These are phyloP conservation scores for Mucor piriformis DNA, from an alignment of 371 early-diverging fungal genomes.

Conservation along the genomic window DNA sequence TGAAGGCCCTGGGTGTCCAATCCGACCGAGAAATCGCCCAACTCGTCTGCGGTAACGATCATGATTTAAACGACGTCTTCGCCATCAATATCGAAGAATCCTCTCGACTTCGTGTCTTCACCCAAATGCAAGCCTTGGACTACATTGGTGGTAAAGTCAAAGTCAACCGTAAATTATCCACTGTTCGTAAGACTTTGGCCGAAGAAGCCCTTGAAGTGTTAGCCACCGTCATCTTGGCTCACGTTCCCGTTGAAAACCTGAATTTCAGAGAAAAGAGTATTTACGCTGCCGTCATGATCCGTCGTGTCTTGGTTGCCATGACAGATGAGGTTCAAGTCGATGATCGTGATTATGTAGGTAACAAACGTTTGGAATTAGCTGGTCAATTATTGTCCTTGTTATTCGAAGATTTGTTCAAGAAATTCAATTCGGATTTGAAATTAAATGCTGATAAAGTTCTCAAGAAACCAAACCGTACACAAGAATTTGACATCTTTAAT, in stretches of 20 bases:
- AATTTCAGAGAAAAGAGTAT: conserved; percentile 95
- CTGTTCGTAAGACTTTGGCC: conserved; percentile 61
- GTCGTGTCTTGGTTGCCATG: conserved; percentile 91
- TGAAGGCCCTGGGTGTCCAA: conserved; percentile 95
- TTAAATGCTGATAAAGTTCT: conserved; percentile 91
- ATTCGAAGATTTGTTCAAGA: conserved; percentile 99
- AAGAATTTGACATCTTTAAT: conserved; percentile 94
- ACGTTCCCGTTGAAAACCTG: conserved; percentile 90
- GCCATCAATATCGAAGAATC: conserved; percentile 92
- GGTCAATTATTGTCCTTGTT: conserved; percentile 97
- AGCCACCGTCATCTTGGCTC: conserved; percentile 93
- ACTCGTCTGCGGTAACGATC: conserved; percentile 89
- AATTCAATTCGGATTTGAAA: conserved; percentile 92
- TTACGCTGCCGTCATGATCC: conserved; percentile 97
- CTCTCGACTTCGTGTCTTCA: conserved; percentile 74
- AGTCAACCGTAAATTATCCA: conserved; percentile 60
- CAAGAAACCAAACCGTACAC: conserved; percentile 91
- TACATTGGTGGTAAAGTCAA: conserved; percentile 87
- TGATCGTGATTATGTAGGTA: conserved; percentile 99
- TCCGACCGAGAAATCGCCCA: conserved; percentile 97
- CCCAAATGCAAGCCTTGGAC: conserved; percentile 93
- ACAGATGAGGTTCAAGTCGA: conserved; percentile 85
- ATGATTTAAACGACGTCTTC: conserved; percentile 82
- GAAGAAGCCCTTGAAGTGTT: conserved; percentile 96
- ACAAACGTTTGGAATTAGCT: conserved; percentile 99